Percentiles rank a stretch among this genome's conserved stretches.
Evolutionary conservation across 805 yeast genomes (phyloP).

Genomic region (Dipodascus albidus): DNA sequence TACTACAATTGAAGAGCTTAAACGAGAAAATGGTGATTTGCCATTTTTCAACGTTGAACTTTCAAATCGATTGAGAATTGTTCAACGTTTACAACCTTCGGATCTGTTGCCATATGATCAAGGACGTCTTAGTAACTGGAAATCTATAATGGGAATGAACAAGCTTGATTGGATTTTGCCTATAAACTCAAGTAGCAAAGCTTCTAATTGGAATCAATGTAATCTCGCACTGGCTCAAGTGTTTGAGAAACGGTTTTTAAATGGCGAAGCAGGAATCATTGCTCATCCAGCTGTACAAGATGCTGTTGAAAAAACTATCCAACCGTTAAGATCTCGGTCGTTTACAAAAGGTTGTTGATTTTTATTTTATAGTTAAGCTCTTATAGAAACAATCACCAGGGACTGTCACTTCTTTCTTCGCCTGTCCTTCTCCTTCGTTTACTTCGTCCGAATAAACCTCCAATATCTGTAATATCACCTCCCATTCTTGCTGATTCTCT

Average conservation of each 20-base stretch:
- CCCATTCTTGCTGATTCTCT: slow-evolving; percentile 77
- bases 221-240: not conserved
- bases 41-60: slow-evolving; percentile 28
- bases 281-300: too few species aligned
- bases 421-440: slow-evolving; percentile 19
- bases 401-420: slow-evolving; percentile 8
- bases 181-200: not conserved
- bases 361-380: too few species aligned
- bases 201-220: not conserved
- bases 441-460: slow-evolving; percentile 24
- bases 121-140: slow-evolving; percentile 19
- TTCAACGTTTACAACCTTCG: slow-evolving; percentile 34
- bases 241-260: not conserved
- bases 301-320: too few species aligned
- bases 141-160: slow-evolving; percentile 22
- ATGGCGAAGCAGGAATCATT: not conserved
- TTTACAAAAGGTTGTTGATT: too few species aligned
- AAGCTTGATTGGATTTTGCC: slow-evolving; percentile 21
- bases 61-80: slow-evolving; percentile 31
- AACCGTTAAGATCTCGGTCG: too few species aligned
- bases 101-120: slow-evolving; percentile 21
- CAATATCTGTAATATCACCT: slow-evolving; percentile 34
- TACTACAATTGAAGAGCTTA: slow-evolving; percentile 50
- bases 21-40: slow-evolving; percentile 23
- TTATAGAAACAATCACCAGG: not conserved